Conservation (phyloP, 768 basidiomycete species). For the Tulasnella sp. region DNA sequence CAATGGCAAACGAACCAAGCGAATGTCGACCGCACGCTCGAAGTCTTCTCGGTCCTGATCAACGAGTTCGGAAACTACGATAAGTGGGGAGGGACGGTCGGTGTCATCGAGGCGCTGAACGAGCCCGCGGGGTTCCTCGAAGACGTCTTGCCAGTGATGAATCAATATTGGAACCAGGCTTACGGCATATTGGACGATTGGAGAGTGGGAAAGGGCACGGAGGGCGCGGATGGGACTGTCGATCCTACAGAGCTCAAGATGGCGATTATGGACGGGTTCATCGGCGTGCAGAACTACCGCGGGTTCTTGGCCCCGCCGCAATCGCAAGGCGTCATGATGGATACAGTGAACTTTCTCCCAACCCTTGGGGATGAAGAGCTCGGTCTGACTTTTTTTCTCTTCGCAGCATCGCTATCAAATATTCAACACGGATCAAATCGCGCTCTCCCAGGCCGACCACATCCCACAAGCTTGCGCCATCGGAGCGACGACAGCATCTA, state of each 20-base stretch:
- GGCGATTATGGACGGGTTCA: conserved; percentile 71
- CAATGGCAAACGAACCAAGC: conserved; percentile 55
- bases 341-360: conserved; percentile 18
- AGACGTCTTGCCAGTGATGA: conserved; percentile 32
- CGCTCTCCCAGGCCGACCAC: conserved; percentile 40
- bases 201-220: conserved; percentile 16
- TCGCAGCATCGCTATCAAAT: conserved; percentile 8
- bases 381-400: neutral
- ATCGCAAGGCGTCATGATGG: conserved; percentile 51
- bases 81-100: conserved; percentile 10
- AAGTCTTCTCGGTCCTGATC: conserved; percentile 50
- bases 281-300: conserved; percentile 56
- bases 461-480: conserved; percentile 47
- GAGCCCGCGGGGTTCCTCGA: conserved; percentile 56
- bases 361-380: neutral
- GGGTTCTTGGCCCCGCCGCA: conserved; percentile 49
- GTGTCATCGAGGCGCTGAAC: conserved; percentile 63
- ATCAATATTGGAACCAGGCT: conserved; percentile 55
- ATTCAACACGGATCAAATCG: conserved; percentile 28
- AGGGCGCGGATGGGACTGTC: conserved; percentile 34
- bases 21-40: conserved; percentile 56
- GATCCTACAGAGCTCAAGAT: conserved; percentile 47
- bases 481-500: conserved; percentile 35
- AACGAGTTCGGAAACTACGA: conserved; percentile 39
- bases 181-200: conserved; percentile 43